Evolutionary conservation across 495 filamentous ascomycete genomes (phyloP), one percentile per base, ranked within the genome.

Genomic region (Letharia columbiana): DNA sequence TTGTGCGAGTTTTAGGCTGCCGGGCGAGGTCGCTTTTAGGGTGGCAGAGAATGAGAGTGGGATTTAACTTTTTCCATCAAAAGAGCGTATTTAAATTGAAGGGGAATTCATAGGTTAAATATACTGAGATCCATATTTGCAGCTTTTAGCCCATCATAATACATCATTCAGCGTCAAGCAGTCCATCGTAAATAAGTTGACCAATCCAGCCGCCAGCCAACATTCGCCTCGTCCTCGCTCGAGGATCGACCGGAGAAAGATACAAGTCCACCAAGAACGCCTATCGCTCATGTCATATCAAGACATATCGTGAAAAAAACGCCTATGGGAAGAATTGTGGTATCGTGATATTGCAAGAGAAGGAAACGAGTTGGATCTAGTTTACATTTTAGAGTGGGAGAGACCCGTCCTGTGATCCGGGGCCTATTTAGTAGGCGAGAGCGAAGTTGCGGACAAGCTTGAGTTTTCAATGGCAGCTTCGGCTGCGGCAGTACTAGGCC

Each of bases 1-100:
- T 75, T 98, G 94, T 75, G 92, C 90, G 11, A 95, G 85, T 68
- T 97, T 98, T 74, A 82, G 91, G 62, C 69, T 98, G 54, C 95
- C 94, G 35, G 69, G 73, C 33, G 86, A 89, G 73, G 91, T 96
- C 3, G 94, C 91, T 56, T 96, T 96, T 77, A 56, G 74, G 64
- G 20, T 50, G 33, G 28, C 18, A 1, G 13, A 20, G 2, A 10
- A 35, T 7, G 23, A 39, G 6, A 40, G 11, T 2, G 28, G 18
- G 4, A n/a, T 7, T 4, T 1, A 57, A 15, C 17, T 0, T 37
- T 9, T 57, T 37, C 54, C 31, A 20, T 37, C 33, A 57, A 10
- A 18, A 7, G 33, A 57, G 31, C 17, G 33, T 37, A 9, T 1
- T 39, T 57, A 31, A 35, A 7, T 33, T 8, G 52, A 15, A 35